Evolutionary conservation across 129 eudicot genomes (phyloP), one percentile per base, ranked within the genome.

Genomic region (Pulicaria dysenterica): DNA sequence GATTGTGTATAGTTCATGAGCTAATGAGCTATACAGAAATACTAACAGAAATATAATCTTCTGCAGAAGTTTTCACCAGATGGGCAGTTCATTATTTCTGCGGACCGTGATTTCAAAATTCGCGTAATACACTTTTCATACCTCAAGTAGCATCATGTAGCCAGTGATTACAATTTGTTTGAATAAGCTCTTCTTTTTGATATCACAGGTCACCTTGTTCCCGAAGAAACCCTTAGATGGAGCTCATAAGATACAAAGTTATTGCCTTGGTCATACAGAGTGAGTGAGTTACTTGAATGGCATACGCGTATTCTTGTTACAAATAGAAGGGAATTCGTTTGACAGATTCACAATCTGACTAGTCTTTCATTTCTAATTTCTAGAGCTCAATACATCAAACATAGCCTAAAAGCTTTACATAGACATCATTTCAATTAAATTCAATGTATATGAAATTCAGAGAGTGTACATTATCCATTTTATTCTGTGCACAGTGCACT

Each of bases 261-360:
- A 85, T 81, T 94, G 99, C 79, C 97, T 94, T 78, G 97, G 91
- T 55, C 99, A 94, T 86, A 87, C 97, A 66, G 96, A 94, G 97
- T 91, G 77, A 85, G 97, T 79, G 16, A 47, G 78, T 73, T 66
- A 71, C 70, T 73, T 60, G 38, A 65, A 67, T 69, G 53, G 12
- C 45, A 66, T 68, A 19, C 3, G 58, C 31, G 31, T 64, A 3
- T 16, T 51, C n/a, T 14, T 58, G 16, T 6, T 24, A 50, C 36
- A 39, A 70, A 24, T 40, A 31, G 11, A 40, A 41, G 44, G 73
- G 24, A 72, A 34, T 45, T 38, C 1, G 6, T 12, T 44, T 13
- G 43, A 43, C 61, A 42, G 24, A 60, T 19, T 41, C 19, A 56
- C 44, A 6, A 57, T 49, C 48, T 16, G 7, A 16, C 73, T 49